Base-by-base conservation (phyloP, 352 stramenopile genomes). In the Globisporangium middletonii region DNA sequence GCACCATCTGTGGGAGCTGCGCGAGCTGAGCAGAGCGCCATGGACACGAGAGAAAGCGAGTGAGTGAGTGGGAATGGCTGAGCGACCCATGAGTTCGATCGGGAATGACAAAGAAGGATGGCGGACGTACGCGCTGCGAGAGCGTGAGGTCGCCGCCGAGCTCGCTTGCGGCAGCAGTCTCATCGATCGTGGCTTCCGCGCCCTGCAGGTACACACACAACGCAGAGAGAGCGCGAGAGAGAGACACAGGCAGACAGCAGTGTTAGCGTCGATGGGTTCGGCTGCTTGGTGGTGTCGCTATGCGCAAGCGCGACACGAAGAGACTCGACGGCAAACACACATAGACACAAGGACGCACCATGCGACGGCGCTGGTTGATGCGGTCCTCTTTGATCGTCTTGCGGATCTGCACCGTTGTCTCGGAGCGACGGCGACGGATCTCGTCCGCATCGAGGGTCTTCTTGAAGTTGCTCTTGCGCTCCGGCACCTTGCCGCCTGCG, bases 1-100 rank as follows among this genome's bases (percentile, higher is more conserved):
- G 51, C 19, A 98, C 88, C 91, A 99, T 98, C 55, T 94, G 73
- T 9, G 95, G 95, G 50, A 99, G 73, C 64, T 98, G 87, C 49
- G 96, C 86, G 46, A 99, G 78, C 77, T 98, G 84, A 57, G 23
- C 15, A 15, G 2, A 12, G 41, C 13, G 13, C 8, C 1, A 26
- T 60, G 7, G n/a, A 49, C 45, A 33, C 8, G 27, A 55, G 43
- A 12, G 45, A 18, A 48, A 27, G 37, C 56, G 41, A 63, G 69
- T 55, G 47, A 38, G 19, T 44, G 35, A 11, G n/a, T 13, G 4
- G 7, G 3, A 38, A 11, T 11, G 33, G 33, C 30, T 35, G 30
- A 35, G 7, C 30, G 33, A 38, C 33, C 8, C 33, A 9, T 11
- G 35, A 11, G 58, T 44, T 57, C 15, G 13, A 38, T n/a, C 67